These are phyloP conservation scores for Jasminum sambac DNA, from an alignment of 257 asterid species.

Conservation along the genomic window DNA sequence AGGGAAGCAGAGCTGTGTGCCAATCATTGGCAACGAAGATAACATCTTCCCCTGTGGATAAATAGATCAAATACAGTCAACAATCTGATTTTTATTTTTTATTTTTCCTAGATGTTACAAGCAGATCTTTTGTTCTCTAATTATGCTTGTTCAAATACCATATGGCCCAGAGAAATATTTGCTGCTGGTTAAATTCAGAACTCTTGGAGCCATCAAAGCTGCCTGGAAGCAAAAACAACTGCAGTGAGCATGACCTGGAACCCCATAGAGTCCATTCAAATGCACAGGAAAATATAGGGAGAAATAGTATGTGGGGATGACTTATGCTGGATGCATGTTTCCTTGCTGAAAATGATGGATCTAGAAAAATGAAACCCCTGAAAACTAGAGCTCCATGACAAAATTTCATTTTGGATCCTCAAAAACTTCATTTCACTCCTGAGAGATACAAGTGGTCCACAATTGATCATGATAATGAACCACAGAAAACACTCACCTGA, in stretches of 20 bases:
- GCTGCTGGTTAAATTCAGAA: slow-evolving; percentile 61
- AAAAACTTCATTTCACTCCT: neutral
- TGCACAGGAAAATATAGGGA: neutral
- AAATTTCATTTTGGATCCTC: neutral
- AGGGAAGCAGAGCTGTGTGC: slow-evolving; percentile 92
- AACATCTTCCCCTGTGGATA: slow-evolving; percentile 76
- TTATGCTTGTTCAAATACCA: slow-evolving; percentile 41
- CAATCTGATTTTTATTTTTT: slow-evolving; percentile 8
- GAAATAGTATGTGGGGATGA: neutral
- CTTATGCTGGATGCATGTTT: neutral
- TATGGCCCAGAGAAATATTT: slow-evolving; percentile 83
- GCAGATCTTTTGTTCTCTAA: neutral
- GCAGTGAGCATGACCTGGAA: slow-evolving; percentile 6
- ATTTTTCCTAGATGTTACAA: neutral
- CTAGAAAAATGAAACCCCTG: neutral
- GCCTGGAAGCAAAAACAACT: slow-evolving; percentile 55
- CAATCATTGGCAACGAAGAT: slow-evolving; percentile 91
- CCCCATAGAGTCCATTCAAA: neutral
- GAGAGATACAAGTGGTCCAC: neutral
- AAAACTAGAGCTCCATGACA: neutral
- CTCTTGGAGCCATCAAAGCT: slow-evolving; percentile 85
- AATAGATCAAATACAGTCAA: slow-evolving; percentile 12
- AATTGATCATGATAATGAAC: neutral
- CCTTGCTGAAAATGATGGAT: neutral
- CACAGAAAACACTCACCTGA: slow-evolving; percentile 48